These are phyloP conservation scores for Kazachstania kunashirensis DNA, from an alignment of 805 yeast genomes.

Conservation along the genomic window DNA sequence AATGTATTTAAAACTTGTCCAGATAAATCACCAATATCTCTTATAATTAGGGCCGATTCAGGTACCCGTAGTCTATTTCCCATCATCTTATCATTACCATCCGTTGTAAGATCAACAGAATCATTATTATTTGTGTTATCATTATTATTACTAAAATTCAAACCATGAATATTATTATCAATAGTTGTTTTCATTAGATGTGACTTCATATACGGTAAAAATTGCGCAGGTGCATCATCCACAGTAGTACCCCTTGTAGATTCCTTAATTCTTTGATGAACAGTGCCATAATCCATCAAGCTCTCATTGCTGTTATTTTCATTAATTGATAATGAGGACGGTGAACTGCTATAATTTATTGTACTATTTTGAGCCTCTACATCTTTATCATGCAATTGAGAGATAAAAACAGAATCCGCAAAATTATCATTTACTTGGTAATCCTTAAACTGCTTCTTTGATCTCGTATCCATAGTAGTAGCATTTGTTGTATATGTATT, in stretches of 20 bases:
- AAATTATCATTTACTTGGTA: constrained; percentile 2
- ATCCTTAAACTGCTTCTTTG: background rate
- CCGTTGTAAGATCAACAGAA: no score
- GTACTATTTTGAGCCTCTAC: background rate
- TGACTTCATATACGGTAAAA: constrained; percentile 5
- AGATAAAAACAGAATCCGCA: constrained; percentile 2
- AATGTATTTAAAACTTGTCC: constrained; percentile 11
- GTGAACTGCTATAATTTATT: background rate
- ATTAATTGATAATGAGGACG: background rate
- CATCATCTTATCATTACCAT: no score
- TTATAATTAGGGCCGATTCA: constrained; percentile 8
- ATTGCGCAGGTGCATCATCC: constrained; percentile 5
- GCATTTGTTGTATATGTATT: constrained; percentile 5
- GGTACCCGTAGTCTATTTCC: background rate
- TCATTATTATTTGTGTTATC: no score
- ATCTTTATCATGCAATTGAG: constrained; percentile 1
- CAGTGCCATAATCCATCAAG: constrained; percentile 5
- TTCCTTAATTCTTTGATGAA: constrained; percentile 8
- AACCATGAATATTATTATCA: background rate
- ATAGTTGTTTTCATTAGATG: background rate
- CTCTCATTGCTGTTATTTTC: background rate
- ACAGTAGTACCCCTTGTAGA: constrained; percentile 6
- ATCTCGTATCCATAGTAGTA: constrained; percentile 3
- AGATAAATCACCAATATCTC: constrained; percentile 7
- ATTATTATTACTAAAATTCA: constrained; percentile 1